Percentiles rank a stretch among this genome's conserved stretches.
Conservation (phyloP, 129 eudicot species). For the Apium graveolens region DNA sequence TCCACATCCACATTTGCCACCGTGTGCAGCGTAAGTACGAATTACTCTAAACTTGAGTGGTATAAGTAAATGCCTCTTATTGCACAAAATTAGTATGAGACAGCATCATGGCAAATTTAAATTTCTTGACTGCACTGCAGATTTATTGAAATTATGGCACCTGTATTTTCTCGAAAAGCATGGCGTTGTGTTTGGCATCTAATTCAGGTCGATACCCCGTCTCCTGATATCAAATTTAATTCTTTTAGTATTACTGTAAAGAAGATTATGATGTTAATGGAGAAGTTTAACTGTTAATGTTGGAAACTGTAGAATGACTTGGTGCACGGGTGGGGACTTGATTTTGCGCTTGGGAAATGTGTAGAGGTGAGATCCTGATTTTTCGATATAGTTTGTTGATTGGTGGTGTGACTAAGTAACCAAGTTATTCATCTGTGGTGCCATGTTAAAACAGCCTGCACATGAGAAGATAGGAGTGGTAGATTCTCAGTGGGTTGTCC, state of each 20-base stretch:
- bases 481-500: conserved; percentile 88
- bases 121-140: conserved; percentile 22
- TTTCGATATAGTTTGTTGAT: too few species aligned
- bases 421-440: background rate
- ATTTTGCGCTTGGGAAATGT: conserved; percentile 79
- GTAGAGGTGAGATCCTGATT: conserved; percentile 62
- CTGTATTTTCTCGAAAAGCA: conserved; percentile 76
- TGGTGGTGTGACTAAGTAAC: background rate
- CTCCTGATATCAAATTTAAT: background rate
- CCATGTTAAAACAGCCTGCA: conserved; percentile 56
- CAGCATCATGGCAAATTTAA: conserved; percentile 7
- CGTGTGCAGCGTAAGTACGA: conserved; percentile 84
- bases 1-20: conserved; percentile 64
- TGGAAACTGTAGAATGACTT: conserved; percentile 61
- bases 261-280: background rate
- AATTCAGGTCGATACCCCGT: conserved; percentile 52
- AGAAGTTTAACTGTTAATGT: background rate
- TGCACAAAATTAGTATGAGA: background rate
- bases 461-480: conserved; percentile 94
- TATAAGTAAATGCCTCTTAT: background rate
- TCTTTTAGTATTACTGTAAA: background rate
- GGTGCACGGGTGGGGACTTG: conserved; percentile 93
- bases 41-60: background rate
- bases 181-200: conserved; percentile 96
- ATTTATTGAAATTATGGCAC: conserved; percentile 91